These are phyloP conservation scores for Calonectria fujianensis DNA, from an alignment of 2,329 filamentous ascomycete species.

Conservation along the genomic window DNA sequence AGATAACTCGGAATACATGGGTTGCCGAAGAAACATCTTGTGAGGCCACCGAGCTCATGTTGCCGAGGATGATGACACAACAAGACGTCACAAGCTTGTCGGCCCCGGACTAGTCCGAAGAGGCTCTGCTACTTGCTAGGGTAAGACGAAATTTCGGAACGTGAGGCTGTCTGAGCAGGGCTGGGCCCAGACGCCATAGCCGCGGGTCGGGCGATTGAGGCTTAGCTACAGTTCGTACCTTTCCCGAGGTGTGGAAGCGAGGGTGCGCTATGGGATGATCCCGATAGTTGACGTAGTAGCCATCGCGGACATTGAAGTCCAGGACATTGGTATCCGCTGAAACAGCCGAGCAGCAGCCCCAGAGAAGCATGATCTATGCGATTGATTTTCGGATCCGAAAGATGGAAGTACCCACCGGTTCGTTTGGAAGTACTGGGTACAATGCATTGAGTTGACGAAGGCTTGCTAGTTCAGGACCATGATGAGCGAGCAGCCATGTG, in stretches of 20 bases:
- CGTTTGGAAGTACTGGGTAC: slow-evolving; percentile 34
- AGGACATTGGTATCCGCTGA: slow-evolving; percentile 34
- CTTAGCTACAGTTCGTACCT: slow-evolving; percentile 27
- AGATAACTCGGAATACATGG: slow-evolving; percentile 45
- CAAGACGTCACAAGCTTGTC: slow-evolving; percentile 49
- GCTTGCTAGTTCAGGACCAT: slow-evolving; percentile 7
- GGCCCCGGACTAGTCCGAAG: slow-evolving; percentile 41
- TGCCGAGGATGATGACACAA: slow-evolving; percentile 49
- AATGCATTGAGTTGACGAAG: neutral
- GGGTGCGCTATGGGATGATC: slow-evolving; percentile 8
- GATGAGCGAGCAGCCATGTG: neutral
- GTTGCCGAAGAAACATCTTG: slow-evolving; percentile 54
- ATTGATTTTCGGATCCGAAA: neutral
- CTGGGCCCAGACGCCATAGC: slow-evolving; percentile 43
- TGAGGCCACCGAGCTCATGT: slow-evolving; percentile 24
- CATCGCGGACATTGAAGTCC: slow-evolving; percentile 29
- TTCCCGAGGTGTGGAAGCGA: slow-evolving; percentile 45
- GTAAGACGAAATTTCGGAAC: slow-evolving; percentile 43
- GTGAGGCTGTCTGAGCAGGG: slow-evolving; percentile 30
- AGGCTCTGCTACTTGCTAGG: slow-evolving; percentile 8
- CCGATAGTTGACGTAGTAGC: slow-evolving; percentile 14
- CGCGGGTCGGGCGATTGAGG: slow-evolving; percentile 46
- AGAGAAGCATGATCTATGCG: slow-evolving; percentile 10
- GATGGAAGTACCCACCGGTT: slow-evolving; percentile 23
- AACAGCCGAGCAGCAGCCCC: slow-evolving; percentile 28